Conservation (phyloP, 345 rosid genomes). For the Rubroshorea leprosula region DNA sequence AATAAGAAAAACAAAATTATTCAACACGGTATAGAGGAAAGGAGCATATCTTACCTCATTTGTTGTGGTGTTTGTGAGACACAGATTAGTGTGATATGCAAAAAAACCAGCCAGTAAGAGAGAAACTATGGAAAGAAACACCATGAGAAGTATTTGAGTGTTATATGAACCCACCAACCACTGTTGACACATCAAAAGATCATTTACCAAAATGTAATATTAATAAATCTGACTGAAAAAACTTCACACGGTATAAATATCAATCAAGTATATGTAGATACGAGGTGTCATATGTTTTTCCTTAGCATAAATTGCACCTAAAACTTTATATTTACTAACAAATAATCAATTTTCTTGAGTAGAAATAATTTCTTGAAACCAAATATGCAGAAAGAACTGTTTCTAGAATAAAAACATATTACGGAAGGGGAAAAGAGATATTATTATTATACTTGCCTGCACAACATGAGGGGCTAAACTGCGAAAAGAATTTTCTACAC, state of each 20-base stretch:
- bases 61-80: constrained; percentile 81
- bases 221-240: not conserved
- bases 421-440: not conserved
- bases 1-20: too few species aligned
- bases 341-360: too few species aligned
- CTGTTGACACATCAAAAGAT: constrained; percentile 34
- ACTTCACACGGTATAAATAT: not conserved
- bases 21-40: not conserved
- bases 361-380: too few species aligned
- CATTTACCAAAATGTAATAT: not conserved
- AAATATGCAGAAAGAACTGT: too few species aligned
- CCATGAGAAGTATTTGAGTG: constrained; percentile 77
- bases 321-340: too few species aligned
- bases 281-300: too few species aligned
- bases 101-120: constrained; percentile 84
- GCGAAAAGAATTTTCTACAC: constrained; percentile 57
- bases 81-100: constrained; percentile 69
- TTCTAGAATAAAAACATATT: not conserved
- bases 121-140: constrained; percentile 75
- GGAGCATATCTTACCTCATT: constrained; percentile 50
- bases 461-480: constrained; percentile 66
- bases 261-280: too few species aligned
- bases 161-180: constrained; percentile 84
- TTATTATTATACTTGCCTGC: constrained; percentile 46
- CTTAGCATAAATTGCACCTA: too few species aligned